Percentiles rank a stretch among this genome's conserved stretches.
Evolutionary conservation across 208 protist genomes (phyloP).

Genomic region (Wallacemonas rigidus): DNA sequence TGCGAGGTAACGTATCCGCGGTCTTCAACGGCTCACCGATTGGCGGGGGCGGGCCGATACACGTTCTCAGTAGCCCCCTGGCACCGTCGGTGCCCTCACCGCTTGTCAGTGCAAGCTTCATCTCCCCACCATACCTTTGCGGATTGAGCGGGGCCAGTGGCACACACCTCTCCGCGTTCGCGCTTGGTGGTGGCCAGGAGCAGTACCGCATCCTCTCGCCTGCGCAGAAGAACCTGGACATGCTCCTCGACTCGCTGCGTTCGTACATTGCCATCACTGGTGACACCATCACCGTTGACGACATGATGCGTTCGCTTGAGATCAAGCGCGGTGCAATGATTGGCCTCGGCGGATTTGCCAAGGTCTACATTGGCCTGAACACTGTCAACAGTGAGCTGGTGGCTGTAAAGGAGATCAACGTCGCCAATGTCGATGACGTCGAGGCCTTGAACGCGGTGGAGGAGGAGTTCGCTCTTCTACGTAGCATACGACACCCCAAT

Average conservation of each 20-base stretch:
- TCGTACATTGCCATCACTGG: slow-evolving; percentile 58
- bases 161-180: slow-evolving; percentile 16
- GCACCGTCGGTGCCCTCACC: slow-evolving; percentile 4
- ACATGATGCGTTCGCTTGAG: slow-evolving; percentile 60
- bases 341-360: slow-evolving; percentile 84
- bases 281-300: slow-evolving; percentile 69
- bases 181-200: slow-evolving; percentile 26
- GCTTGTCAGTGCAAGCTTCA: not conserved
- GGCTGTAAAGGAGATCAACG: slow-evolving; percentile 91
- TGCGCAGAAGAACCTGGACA: slow-evolving; percentile 45
- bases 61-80: not conserved
- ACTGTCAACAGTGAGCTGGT: slow-evolving; percentile 79
- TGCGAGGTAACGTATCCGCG: not conserved
- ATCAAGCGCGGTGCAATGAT: slow-evolving; percentile 76
- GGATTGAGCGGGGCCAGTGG: not conserved
- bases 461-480: slow-evolving; percentile 86
- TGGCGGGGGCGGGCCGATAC: not conserved
- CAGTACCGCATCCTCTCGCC: slow-evolving; percentile 9
- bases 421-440: slow-evolving; percentile 72
- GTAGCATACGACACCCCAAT: slow-evolving; percentile 86
- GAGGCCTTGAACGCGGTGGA: slow-evolving; percentile 66
- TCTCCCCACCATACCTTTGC: not conserved
- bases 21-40: not conserved
- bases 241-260: slow-evolving; percentile 55
- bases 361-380: slow-evolving; percentile 84